A percentile compares a stretch with the other conserved stretches of the same genome.
phyloP scores from a whole-genome alignment of 805 yeast genomes.

The Kuraishia floccosa region DNA sequence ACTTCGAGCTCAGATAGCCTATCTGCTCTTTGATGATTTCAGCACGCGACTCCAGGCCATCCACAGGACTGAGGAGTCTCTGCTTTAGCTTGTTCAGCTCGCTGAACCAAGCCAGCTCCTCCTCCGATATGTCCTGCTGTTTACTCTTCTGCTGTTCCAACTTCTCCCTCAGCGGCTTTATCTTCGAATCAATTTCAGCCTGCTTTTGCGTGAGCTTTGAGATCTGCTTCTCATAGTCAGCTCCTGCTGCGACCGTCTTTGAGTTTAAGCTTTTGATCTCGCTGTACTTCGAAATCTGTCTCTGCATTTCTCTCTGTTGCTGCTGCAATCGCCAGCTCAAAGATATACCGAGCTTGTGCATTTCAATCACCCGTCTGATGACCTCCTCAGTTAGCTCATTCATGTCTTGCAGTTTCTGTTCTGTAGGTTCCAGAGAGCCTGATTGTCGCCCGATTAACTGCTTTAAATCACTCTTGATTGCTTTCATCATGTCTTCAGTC shows the following conservation, averaged over 20 bases:
- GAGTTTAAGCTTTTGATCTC: constrained; percentile 6
- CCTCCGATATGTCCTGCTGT: constrained; percentile 4
- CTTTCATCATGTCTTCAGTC: neutral
- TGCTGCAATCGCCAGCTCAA: neutral
- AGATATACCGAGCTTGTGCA: neutral
- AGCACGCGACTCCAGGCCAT: neutral
- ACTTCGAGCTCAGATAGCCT: no score
- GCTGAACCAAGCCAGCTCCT: constrained; percentile 12
- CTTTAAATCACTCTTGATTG: neutral
- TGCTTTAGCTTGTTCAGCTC: constrained; percentile 12
- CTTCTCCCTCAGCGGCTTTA: neutral
- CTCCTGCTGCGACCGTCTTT: constrained; percentile 5
- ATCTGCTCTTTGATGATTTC: no score
- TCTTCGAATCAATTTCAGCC: constrained; percentile 16
- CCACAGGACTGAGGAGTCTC: constrained; percentile 8
- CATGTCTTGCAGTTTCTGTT: neutral
- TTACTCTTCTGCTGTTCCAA: neutral
- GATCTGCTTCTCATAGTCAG: no score
- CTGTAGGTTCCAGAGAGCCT: neutral
- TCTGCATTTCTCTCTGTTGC: constrained; percentile 10
- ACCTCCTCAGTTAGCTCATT: neutral
- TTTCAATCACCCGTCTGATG: neutral
- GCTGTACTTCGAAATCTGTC: constrained; percentile 12
- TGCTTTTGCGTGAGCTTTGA: constrained; percentile 19
- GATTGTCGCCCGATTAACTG: neutral